phyloP scores from a whole-genome alignment of 352 stramenopile genomes.

The Phytophthora sp. region DNA sequence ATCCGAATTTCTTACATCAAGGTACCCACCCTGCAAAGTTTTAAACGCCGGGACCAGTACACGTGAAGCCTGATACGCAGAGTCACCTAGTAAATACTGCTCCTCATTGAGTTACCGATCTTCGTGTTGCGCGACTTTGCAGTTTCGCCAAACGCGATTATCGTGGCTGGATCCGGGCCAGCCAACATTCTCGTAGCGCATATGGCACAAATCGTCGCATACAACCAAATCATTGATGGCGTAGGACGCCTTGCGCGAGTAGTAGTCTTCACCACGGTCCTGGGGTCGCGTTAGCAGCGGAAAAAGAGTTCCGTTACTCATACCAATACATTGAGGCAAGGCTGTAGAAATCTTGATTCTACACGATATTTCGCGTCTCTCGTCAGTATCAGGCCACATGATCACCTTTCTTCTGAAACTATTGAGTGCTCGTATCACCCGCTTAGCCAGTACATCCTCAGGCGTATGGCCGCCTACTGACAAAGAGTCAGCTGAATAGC shows the following conservation, averaged over 20 bases:
- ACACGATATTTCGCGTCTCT: too few species aligned
- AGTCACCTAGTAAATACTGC: background rate
- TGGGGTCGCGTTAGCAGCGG: background rate
- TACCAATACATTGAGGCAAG: too few species aligned
- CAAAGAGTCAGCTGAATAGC: too few species aligned
- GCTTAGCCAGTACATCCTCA: too few species aligned
- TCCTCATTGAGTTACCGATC: background rate
- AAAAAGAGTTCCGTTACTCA: too few species aligned
- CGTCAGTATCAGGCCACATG: too few species aligned
- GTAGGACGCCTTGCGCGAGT: background rate
- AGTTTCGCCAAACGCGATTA: background rate
- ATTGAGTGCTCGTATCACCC: too few species aligned
- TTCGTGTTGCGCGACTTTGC: background rate
- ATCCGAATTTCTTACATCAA: background rate
- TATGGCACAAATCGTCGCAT: background rate
- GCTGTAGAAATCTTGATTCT: too few species aligned
- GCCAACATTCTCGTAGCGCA: background rate
- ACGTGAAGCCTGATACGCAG: background rate
- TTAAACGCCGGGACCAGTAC: background rate
- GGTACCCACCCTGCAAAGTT: background rate
- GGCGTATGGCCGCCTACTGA: too few species aligned
- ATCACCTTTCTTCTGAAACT: too few species aligned
- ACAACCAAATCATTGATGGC: background rate
- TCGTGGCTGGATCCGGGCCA: background rate
- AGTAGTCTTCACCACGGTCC: background rate